Percentiles rank a stretch among this genome's conserved stretches.
Conservation (phyloP, 495 filamentous ascomycete genomes). For the Darksidea phi region DNA sequence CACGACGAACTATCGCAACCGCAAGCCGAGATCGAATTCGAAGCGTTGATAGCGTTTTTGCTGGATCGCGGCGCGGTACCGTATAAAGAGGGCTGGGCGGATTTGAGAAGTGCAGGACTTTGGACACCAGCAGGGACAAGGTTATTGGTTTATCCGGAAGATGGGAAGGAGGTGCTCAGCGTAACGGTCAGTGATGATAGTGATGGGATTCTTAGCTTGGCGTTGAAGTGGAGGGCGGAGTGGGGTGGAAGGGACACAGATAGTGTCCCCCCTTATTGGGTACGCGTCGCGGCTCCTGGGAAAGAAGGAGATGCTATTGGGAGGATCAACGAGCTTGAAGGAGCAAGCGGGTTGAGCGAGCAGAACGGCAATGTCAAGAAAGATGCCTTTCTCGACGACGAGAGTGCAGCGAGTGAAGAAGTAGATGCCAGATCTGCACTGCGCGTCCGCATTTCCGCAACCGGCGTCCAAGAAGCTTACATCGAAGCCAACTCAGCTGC, state of each 20-base stretch:
- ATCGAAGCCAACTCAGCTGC: conserved; percentile 21
- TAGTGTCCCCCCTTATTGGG: conserved; percentile 63
- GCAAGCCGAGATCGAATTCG: conserved; percentile 64
- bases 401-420: conserved; percentile 15
- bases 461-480: conserved; percentile 32
- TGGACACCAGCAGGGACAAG: conserved; percentile 64
- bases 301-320: conserved; percentile 16
- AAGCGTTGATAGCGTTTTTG: conserved; percentile 59
- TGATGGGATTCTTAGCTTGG: conserved; percentile 61
- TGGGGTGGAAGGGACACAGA: conserved; percentile 58
- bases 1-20: conserved; percentile 63
- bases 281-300: conserved; percentile 41
- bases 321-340: conserved; percentile 11
- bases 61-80: conserved; percentile 64
- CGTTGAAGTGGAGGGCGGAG: conserved; percentile 53
- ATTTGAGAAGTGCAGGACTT: conserved; percentile 57
- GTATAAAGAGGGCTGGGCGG: conserved; percentile 56
- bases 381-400: conserved; percentile 24
- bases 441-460: conserved; percentile 16
- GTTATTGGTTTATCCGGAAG: conserved; percentile 56
- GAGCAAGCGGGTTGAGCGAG: not conserved
- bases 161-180: conserved; percentile 52
- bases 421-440: not conserved
- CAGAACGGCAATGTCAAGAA: conserved; percentile 20
- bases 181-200: conserved; percentile 60